Evolutionary conservation across 1,284 basidiomycete species (phyloP).

Genomic region (Gomphus bonarii): DNA sequence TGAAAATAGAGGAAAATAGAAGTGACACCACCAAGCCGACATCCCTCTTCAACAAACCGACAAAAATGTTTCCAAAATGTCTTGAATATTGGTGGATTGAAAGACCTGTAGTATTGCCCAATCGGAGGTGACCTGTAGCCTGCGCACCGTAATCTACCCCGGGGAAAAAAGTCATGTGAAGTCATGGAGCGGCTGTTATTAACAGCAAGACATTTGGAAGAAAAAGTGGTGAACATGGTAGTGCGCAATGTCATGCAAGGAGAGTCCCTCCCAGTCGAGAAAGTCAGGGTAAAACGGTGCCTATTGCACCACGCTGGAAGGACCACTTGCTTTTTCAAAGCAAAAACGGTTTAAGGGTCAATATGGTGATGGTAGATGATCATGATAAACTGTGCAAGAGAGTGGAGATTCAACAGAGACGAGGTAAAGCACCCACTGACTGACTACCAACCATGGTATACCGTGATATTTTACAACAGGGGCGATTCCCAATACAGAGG

Average conservation of each 20-base stretch:
- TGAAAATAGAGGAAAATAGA: not conserved
- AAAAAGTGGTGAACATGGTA: slow-evolving; percentile 33
- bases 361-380: slow-evolving; percentile 19
- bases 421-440: slow-evolving; percentile 21
- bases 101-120: slow-evolving; percentile 13
- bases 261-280: slow-evolving; percentile 14
- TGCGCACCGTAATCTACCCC: slow-evolving; percentile 12
- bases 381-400: slow-evolving; percentile 22
- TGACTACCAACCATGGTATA: slow-evolving; percentile 46
- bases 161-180: not conserved
- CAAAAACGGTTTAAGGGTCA: slow-evolving; percentile 17
- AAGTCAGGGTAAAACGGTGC: slow-evolving; percentile 13
- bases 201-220: slow-evolving; percentile 20
- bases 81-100: slow-evolving; percentile 12
- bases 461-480: slow-evolving; percentile 43
- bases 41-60: slow-evolving; percentile 10
- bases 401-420: not conserved
- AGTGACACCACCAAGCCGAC: not conserved
- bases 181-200: slow-evolving; percentile 14
- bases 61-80: slow-evolving; percentile 9
- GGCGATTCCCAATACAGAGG: slow-evolving; percentile 25
- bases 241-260: slow-evolving; percentile 29
- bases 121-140: slow-evolving; percentile 14
- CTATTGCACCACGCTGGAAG: slow-evolving; percentile 13
- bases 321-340: slow-evolving; percentile 16